These are phyloP conservation scores for Suillus paluster DNA, from an alignment of 768 basidiomycete species.

Conservation along the genomic window DNA sequence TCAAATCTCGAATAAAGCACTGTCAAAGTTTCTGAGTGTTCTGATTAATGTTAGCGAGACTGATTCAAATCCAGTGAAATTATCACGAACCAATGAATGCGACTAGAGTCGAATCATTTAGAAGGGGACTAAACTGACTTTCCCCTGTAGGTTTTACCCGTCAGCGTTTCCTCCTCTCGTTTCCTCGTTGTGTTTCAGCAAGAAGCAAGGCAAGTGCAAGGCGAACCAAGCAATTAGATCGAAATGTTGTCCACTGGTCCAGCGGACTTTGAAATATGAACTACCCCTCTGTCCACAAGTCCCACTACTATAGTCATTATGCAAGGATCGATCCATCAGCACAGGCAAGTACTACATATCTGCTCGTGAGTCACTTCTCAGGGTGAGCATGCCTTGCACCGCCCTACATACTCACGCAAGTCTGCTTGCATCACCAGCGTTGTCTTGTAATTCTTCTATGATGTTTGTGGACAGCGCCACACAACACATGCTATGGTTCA, in stretches of 20 bases:
- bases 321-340: background rate
- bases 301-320: background rate
- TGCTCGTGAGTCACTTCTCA: background rate
- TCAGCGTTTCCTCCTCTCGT: background rate
- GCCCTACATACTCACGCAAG: background rate
- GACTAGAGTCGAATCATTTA: background rate
- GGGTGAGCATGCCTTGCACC: background rate
- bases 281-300: background rate
- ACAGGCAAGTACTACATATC: background rate
- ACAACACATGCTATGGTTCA: background rate
- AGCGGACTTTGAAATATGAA: conserved; percentile 6
- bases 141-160: background rate
- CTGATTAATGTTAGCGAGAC: background rate
- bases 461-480: background rate
- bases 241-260: no score
- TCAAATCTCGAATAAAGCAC: background rate
- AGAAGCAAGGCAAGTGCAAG: background rate
- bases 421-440: background rate
- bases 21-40: background rate
- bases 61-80: no score
- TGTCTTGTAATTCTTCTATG: background rate
- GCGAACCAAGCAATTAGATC: background rate
- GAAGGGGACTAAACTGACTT: background rate
- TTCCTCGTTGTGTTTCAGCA: background rate
- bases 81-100: background rate